phyloP scores from a whole-genome alignment of 108 stramenopile genomes.

The Cyclotella cryptica region DNA sequence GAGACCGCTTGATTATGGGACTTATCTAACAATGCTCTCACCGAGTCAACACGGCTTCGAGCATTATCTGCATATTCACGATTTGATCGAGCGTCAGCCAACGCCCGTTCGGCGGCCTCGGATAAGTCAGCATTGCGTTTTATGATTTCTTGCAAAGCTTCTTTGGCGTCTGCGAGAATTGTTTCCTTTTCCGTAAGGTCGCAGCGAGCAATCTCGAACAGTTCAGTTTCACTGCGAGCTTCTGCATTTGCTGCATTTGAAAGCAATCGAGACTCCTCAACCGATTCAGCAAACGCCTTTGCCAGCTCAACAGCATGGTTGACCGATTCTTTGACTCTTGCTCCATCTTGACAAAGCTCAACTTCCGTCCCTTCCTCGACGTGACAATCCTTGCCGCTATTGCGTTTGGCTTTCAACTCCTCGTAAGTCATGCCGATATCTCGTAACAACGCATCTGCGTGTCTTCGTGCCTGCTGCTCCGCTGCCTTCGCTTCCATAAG shows the following conservation, averaged over 20 bases:
- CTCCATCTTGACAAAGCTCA: slow-evolving; percentile 46
- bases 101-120: slow-evolving; percentile 65
- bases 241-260: slow-evolving; percentile 56
- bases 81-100: slow-evolving; percentile 63
- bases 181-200: slow-evolving; percentile 57
- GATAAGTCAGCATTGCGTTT: slow-evolving; percentile 51
- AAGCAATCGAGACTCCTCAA: slow-evolving; percentile 56
- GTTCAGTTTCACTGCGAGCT: slow-evolving; percentile 64
- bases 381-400: slow-evolving; percentile 3
- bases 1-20: slow-evolving; percentile 57
- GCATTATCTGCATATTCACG: slow-evolving; percentile 75
- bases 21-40: slow-evolving; percentile 62
- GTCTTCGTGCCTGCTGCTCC: slow-evolving; percentile 30
- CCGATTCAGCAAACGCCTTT: slow-evolving; percentile 67
- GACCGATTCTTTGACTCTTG: slow-evolving; percentile 52
- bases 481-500: slow-evolving; percentile 29
- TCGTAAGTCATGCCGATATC: slow-evolving; percentile 49
- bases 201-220: slow-evolving; percentile 59
- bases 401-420: slow-evolving; percentile 42
- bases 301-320: slow-evolving; percentile 67
- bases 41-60: slow-evolving; percentile 54
- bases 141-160: slow-evolving; percentile 49
- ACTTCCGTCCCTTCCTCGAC: slow-evolving; percentile 53
- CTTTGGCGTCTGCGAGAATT: slow-evolving; percentile 62
- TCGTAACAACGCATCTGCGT: slow-evolving; percentile 46